Evolutionary conservation across 1,284 basidiomycete species (phyloP).

Genomic region (Sporisorium iseilematis-ciliati): DNA sequence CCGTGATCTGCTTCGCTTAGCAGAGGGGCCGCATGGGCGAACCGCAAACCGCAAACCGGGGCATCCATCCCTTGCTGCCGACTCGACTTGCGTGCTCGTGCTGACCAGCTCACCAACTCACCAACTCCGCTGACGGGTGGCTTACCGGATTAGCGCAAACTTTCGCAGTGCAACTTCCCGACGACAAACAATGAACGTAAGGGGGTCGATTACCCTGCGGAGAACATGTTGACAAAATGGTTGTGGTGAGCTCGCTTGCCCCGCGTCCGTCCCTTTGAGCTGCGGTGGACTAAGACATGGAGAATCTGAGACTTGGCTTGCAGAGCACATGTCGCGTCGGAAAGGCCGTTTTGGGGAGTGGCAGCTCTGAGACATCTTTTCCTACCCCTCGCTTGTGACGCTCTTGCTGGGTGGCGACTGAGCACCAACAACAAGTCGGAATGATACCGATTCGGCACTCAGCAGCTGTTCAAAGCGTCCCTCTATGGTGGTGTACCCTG

Average conservation of each 20-base stretch:
- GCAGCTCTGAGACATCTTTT: slow-evolving; percentile 1
- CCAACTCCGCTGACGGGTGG: too few relatives aligned
- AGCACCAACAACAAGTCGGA: too few relatives aligned
- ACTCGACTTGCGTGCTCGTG: background rate
- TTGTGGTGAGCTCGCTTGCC: background rate
- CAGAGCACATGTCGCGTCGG: slow-evolving; percentile 10
- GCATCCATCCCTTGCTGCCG: slow-evolving; percentile 1
- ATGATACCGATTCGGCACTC: too few relatives aligned
- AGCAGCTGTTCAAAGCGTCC: too few relatives aligned
- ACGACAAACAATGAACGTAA: slow-evolving; percentile 1
- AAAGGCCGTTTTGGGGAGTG: background rate
- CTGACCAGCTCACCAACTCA: too few relatives aligned
- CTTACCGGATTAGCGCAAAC: background rate
- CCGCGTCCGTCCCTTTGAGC: background rate
- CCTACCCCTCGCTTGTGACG: background rate
- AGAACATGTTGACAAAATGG: background rate
- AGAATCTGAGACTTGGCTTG: slow-evolving; percentile 15
- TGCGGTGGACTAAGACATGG: background rate
- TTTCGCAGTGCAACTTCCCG: background rate
- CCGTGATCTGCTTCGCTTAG: slow-evolving; percentile 6
- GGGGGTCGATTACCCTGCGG: background rate
- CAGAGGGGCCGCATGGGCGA: background rate
- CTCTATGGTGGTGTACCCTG: too few relatives aligned
- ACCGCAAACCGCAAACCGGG: background rate
- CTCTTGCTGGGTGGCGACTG: background rate